Conservation (phyloP, 495 filamentous ascomycete species). For the Physcia stellaris region DNA sequence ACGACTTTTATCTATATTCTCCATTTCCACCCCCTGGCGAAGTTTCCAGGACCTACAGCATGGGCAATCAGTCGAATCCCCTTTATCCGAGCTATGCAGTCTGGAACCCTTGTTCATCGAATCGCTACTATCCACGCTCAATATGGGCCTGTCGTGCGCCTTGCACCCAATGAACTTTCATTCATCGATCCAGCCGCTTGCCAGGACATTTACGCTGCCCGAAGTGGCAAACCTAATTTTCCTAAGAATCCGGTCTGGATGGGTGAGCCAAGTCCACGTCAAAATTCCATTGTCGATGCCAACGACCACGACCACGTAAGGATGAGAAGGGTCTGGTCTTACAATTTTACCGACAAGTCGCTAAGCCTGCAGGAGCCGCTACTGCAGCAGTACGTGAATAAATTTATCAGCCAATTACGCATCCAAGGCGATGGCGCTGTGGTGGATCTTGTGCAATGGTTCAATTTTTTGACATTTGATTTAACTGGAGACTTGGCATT, state of each 20-base stretch:
- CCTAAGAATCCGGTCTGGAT: slow-evolving; percentile 20
- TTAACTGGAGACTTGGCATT: slow-evolving; percentile 20
- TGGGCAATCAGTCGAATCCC: slow-evolving; percentile 15
- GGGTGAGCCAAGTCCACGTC: slow-evolving; percentile 17
- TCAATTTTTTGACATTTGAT: slow-evolving; percentile 19
- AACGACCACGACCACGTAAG: slow-evolving; percentile 32
- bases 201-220: slow-evolving; percentile 45
- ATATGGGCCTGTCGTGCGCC: slow-evolving; percentile 41
- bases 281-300: slow-evolving; percentile 21
- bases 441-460: slow-evolving; percentile 16
- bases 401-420: slow-evolving; percentile 17
- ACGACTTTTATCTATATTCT: too few relatives aligned
- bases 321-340: slow-evolving; percentile 29
- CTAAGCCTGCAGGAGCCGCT: slow-evolving; percentile 34
- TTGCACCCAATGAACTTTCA: slow-evolving; percentile 38
- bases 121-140: slow-evolving; percentile 31
- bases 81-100: slow-evolving; percentile 6
- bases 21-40: slow-evolving; percentile 18
- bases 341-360: slow-evolving; percentile 37
- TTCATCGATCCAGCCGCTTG: slow-evolving; percentile 38
- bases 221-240: slow-evolving; percentile 20
- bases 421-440: background rate
- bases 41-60: slow-evolving; percentile 26
- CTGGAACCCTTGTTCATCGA: slow-evolving; percentile 11
- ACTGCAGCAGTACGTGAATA: slow-evolving; percentile 27